Percentiles rank a stretch among this genome's conserved stretches.
Conservation (phyloP, 1,284 basidiomycete species). For the Pseudozyma thailandica region DNA sequence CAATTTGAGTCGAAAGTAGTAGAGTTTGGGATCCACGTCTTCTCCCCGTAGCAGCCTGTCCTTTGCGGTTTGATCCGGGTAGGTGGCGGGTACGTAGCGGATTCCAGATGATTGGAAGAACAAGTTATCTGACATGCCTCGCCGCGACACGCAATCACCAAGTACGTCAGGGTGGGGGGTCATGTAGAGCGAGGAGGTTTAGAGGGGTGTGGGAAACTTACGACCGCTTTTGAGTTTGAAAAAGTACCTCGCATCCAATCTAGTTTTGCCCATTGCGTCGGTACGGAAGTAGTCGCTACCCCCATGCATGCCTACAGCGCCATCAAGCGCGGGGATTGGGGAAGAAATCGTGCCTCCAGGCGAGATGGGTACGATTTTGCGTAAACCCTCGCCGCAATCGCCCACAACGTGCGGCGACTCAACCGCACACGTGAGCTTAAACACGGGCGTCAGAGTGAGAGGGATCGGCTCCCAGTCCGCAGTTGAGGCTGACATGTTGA, state of each 20-base stretch:
- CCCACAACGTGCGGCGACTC: constrained; percentile 15
- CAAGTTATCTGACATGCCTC: constrained; percentile 12
- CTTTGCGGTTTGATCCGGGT: constrained; percentile 22
- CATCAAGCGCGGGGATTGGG: constrained; percentile 24
- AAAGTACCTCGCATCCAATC: constrained; percentile 39
- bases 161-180: neutral
- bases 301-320: constrained; percentile 18
- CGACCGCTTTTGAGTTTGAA: constrained; percentile 30
- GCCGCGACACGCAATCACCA: neutral
- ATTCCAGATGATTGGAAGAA: constrained; percentile 37
- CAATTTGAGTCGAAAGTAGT: constrained; percentile 39
- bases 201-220: constrained; percentile 1
- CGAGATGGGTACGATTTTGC: constrained; percentile 39
- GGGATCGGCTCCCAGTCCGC: constrained; percentile 19
- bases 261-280: constrained; percentile 27
- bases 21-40: constrained; percentile 23
- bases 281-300: constrained; percentile 42
- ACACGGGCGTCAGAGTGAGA: constrained; percentile 17
- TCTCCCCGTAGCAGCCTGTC: constrained; percentile 13
- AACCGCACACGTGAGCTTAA: constrained; percentile 22
- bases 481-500: constrained; percentile 1
- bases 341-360: constrained; percentile 17
- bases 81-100: constrained; percentile 19
- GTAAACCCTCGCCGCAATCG: constrained; percentile 30
- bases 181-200: neutral